Evolutionary conservation across 1,139 yeast species (phyloP), one percentile per base, ranked within the genome.

Genomic region (Protomyces pachydermus): DNA sequence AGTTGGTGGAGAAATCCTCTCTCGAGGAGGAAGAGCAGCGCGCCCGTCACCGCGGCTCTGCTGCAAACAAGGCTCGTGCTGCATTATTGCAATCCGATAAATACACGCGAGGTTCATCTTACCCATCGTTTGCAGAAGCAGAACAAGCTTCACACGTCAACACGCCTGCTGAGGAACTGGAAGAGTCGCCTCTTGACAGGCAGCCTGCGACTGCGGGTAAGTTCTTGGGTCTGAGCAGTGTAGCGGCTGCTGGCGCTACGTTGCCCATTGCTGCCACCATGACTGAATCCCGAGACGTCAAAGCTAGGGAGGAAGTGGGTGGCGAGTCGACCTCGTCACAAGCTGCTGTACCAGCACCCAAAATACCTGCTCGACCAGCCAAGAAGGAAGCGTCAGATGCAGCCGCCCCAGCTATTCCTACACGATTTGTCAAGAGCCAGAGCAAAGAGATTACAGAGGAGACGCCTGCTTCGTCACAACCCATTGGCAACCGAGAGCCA

Each of bases 51-150:
- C n/a, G 56, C 2, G 42, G 42, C 28, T 55, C 53, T n/a, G 53
- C 54, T 20, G 56, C 62, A n/a, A 34, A 55, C 45, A 55, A 55
- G 18, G 62, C 62, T 28, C 62, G 62, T 10, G 62, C 62, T 14
- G 54, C 62, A n/a, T 34, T 58, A 16, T 45, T 52, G 3, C 52
- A 52, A 1, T 56, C 39, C 28, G 38, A 52, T 48, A 58, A 58
- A 42, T 39, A 51, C 3, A 52, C 53, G 16, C 62, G 62, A 10
- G 62, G 62, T 34, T 38, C 55, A n/a, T 51, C 56, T 18, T 58
- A 58, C 34, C 62, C 62, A 9, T 35, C 39, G 1, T 25, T 52
- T 20, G 42, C 51, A 14, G 62, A 58, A 37, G 54, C 54, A 50
- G 62, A 58, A 34, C 14, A 10, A n/a, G 62, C 62, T 2, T 39